Evolutionary conservation across 2,329 filamentous ascomycete species (phyloP).

Genomic region (Alternaria novae-zelandiae): DNA sequence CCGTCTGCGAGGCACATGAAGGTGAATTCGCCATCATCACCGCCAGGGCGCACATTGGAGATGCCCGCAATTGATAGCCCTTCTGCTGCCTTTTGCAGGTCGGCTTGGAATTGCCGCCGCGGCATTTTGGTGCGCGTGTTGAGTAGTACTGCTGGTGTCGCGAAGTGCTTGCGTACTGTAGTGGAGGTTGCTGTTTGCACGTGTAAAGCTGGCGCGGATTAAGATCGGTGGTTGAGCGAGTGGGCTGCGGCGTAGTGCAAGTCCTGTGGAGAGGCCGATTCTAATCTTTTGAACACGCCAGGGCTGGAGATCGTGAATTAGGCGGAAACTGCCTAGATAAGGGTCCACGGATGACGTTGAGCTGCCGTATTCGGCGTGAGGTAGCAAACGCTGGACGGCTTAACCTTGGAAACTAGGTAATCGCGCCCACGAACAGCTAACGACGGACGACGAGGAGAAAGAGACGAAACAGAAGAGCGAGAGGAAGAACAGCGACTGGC

Average conservation of each 20-base stretch:
- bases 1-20: constrained; percentile 56
- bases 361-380: background rate
- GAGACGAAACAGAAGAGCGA: background rate
- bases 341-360: constrained; percentile 8
- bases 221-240: constrained; percentile 6
- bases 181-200: background rate
- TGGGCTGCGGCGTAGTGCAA: constrained; percentile 4
- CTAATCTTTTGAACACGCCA: background rate
- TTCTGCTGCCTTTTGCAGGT: constrained; percentile 56
- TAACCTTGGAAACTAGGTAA: background rate
- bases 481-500: background rate
- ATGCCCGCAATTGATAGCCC: constrained; percentile 57
- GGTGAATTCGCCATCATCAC: constrained; percentile 74
- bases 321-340: background rate
- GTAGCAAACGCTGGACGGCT: constrained; percentile 1
- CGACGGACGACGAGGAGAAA: constrained; percentile 7
- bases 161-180: background rate
- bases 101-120: constrained; percentile 68
- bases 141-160: background rate
- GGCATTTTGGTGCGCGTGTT: constrained; percentile 60
- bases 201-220: background rate
- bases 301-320: background rate
- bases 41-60: constrained; percentile 63
- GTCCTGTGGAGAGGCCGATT: background rate
- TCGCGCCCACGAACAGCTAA: background rate